Conservation (phyloP, 768 basidiomycete genomes). For the Royoungia palumana region DNA sequence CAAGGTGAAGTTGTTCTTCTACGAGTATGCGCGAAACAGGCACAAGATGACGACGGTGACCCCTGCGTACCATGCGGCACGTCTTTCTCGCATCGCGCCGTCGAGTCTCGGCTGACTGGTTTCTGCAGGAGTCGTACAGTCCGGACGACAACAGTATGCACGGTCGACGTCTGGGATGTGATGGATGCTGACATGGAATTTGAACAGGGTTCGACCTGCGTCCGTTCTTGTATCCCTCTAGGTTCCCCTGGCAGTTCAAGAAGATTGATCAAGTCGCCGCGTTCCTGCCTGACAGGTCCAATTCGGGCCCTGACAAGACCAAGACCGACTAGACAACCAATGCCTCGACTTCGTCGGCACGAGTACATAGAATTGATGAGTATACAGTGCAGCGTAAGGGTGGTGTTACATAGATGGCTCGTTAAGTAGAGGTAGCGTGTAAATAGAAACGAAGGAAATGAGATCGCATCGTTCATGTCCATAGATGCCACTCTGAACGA, state of each 20-base stretch:
- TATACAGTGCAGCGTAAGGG: slow-evolving; percentile 7
- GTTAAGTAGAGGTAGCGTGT: background rate
- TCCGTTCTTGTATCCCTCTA: slow-evolving; percentile 92
- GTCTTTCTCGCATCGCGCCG: slow-evolving; percentile 28
- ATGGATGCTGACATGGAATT: slow-evolving; percentile 2
- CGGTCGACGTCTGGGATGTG: background rate
- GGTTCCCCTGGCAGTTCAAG: slow-evolving; percentile 95
- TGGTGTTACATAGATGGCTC: background rate
- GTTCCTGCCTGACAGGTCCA: slow-evolving; percentile 67
- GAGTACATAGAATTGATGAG: slow-evolving; percentile 3
- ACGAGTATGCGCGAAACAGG: slow-evolving; percentile 91
- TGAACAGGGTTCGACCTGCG: slow-evolving; percentile 85
- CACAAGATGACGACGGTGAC: slow-evolving; percentile 99
- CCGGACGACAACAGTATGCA: slow-evolving; percentile 91
- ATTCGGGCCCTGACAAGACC: slow-evolving; percentile 37
- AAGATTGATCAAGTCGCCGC: slow-evolving; percentile 90
- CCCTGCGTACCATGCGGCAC: slow-evolving; percentile 88
- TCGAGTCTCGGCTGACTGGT: background rate
- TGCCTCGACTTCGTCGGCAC: background rate
- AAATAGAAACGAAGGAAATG: slow-evolving; percentile 1
- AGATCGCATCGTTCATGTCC: slow-evolving; percentile 32
- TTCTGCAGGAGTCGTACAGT: slow-evolving; percentile 82
- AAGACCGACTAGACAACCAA: slow-evolving; percentile 43
- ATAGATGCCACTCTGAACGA: slow-evolving; percentile 71
- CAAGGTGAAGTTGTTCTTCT: slow-evolving; percentile 97